Evolutionary conservation across 2,329 filamentous ascomycete genomes (phyloP).

Genomic region (Monilinia fructigena): DNA sequence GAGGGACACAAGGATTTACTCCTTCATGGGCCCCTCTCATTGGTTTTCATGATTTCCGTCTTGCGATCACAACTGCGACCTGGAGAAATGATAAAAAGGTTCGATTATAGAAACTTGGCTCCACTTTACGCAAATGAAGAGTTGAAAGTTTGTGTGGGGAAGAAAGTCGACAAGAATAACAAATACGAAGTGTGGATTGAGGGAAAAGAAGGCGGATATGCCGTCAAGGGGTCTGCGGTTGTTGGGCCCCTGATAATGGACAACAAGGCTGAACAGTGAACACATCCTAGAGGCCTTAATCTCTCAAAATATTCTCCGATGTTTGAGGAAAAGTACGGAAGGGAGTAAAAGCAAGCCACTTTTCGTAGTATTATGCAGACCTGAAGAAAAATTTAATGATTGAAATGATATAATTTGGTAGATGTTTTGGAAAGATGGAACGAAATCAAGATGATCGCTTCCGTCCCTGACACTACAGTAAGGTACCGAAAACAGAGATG

Average conservation of each 20-base stretch:
- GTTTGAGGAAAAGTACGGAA: constrained; percentile 13
- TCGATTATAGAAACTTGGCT: constrained; percentile 79
- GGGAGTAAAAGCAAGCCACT: constrained; percentile 19
- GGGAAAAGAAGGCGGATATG: constrained; percentile 58
- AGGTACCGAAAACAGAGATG: constrained; percentile 12
- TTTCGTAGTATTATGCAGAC: constrained; percentile 17
- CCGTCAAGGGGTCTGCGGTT: constrained; percentile 57
- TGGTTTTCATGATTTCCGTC: constrained; percentile 72
- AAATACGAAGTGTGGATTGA: constrained; percentile 66
- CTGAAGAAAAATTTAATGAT: constrained; percentile 11
- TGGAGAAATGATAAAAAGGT: constrained; percentile 48
- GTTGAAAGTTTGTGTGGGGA: constrained; percentile 66
- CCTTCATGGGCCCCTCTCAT: constrained; percentile 81
- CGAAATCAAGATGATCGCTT: constrained; percentile 23
- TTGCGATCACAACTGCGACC: constrained; percentile 51
- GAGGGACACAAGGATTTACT: constrained; percentile 76
- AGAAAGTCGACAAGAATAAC: constrained; percentile 43
- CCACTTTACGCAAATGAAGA: constrained; percentile 75
- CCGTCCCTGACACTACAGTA: constrained; percentile 21
- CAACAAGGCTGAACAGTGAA: constrained; percentile 21
- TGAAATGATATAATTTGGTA: constrained; percentile 6
- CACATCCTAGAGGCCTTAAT: constrained; percentile 13
- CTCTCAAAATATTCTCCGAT: constrained; percentile 23
- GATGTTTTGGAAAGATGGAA: constrained; percentile 23
- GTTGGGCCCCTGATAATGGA: constrained; percentile 23